phyloP scores from a whole-genome alignment of 1,284 basidiomycete species.

The Coniferiporia weirii region DNA sequence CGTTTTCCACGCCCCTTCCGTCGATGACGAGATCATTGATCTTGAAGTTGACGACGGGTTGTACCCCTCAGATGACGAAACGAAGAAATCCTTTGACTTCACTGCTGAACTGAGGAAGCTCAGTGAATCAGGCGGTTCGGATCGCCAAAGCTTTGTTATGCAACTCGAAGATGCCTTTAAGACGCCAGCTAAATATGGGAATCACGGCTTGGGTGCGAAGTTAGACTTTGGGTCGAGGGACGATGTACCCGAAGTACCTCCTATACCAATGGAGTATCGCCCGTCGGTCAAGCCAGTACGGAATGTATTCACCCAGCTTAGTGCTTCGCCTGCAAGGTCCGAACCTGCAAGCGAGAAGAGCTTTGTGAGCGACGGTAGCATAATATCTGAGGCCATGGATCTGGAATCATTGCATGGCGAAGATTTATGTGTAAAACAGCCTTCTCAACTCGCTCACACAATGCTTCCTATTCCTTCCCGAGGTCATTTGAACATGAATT shows the following conservation, averaged over 20 bases:
- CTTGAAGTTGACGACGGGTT: constrained; percentile 42
- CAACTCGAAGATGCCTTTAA: constrained; percentile 75
- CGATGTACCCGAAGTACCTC: constrained; percentile 39
- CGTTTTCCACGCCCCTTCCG: constrained; percentile 41
- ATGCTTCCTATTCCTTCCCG: constrained; percentile 48
- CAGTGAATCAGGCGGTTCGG: constrained; percentile 61
- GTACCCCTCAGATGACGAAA: constrained; percentile 40
- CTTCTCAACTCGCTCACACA: constrained; percentile 22
- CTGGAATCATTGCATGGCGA: neutral
- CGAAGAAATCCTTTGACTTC: constrained; percentile 81
- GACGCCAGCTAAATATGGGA: constrained; percentile 61
- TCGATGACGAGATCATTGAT: constrained; percentile 38
- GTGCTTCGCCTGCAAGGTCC: constrained; percentile 9
- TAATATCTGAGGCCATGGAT: constrained; percentile 26
- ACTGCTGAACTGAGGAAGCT: constrained; percentile 72
- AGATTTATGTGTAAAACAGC: constrained; percentile 11
- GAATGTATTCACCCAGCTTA: constrained; percentile 23
- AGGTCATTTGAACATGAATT: constrained; percentile 60
- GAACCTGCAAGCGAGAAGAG: constrained; percentile 18
- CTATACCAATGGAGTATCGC: constrained; percentile 27
- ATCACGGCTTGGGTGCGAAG: constrained; percentile 39
- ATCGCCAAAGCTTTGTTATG: constrained; percentile 75
- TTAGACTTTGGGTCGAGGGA: constrained; percentile 24
- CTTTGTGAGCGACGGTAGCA: constrained; percentile 26
- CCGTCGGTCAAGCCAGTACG: constrained; percentile 23